Evolutionary conservation across 176 grass and related monocot genomes (phyloP).

Genomic region (Guadua angustifolia): DNA sequence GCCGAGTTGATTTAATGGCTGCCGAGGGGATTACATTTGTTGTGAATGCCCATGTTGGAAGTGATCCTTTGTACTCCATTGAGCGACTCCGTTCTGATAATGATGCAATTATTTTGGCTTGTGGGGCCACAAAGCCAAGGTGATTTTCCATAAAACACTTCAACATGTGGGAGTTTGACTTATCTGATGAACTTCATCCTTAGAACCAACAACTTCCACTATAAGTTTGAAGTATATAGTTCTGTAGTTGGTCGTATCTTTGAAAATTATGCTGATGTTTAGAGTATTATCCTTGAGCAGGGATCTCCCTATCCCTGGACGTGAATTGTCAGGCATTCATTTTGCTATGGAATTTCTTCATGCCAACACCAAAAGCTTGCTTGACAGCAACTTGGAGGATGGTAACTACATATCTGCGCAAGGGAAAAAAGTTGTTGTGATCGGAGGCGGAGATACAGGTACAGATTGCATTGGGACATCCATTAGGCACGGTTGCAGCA

Average conservation of each 20-base stretch:
- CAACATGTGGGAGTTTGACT: conserved; percentile 2
- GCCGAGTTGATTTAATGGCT: conserved; percentile 61
- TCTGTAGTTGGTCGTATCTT: background rate
- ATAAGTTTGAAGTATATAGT: background rate
- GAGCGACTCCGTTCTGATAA: conserved; percentile 48
- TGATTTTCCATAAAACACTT: conserved; percentile 22
- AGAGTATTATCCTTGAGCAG: conserved; percentile 40
- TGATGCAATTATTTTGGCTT: conserved; percentile 63
- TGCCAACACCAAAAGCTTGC: conserved; percentile 65
- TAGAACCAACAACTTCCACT: background rate
- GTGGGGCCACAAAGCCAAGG: conserved; percentile 67
- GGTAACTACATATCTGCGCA: conserved; percentile 63
- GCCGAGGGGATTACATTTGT: conserved; percentile 58
- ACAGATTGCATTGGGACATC: conserved; percentile 73
- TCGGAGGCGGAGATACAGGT: conserved; percentile 73
- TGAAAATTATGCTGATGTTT: conserved; percentile 32
- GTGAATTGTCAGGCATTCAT: conserved; percentile 60
- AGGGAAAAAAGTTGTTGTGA: conserved; percentile 66
- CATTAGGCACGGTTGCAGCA: conserved; percentile 57
- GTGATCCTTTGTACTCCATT: conserved; percentile 51
- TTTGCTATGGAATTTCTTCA: conserved; percentile 79
- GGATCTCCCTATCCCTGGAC: conserved; percentile 64
- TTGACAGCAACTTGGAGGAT: conserved; percentile 61
- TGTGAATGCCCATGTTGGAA: conserved; percentile 64
- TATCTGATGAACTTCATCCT: background rate